These are phyloP conservation scores for Phytophthora quininea DNA, from an alignment of 352 stramenopile species.

Conservation along the genomic window DNA sequence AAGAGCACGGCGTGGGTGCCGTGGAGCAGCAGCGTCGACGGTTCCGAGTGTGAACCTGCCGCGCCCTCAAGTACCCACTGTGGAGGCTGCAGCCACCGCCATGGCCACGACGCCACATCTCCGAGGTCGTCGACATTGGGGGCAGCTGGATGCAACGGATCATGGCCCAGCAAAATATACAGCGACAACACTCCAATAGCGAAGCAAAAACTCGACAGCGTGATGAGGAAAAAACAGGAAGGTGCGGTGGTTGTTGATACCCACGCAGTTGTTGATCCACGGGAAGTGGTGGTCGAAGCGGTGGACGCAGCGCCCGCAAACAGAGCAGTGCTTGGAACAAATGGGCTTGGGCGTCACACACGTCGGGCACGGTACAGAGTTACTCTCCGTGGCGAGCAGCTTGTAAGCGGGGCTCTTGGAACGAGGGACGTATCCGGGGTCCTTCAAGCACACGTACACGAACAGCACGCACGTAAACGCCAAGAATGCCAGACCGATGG, in stretches of 20 bases:
- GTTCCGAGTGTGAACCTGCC: conserved; percentile 11
- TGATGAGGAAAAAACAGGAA: conserved; percentile 79
- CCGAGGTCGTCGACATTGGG: not conserved
- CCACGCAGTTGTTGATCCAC: conserved; percentile 89
- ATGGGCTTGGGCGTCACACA: conserved; percentile 79
- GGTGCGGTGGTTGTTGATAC: conserved; percentile 69
- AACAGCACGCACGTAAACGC: conserved; percentile 62
- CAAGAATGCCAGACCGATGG: conserved; percentile 44
- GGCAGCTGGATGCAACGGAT: conserved; percentile 43
- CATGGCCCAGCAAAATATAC: conserved; percentile 48
- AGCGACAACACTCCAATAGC: conserved; percentile 51
- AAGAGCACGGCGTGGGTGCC: conserved; percentile 59
- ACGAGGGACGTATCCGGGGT: conserved; percentile 75
- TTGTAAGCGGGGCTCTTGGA: conserved; percentile 69
- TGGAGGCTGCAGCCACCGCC: conserved; percentile 33
- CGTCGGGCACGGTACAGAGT: conserved; percentile 76
- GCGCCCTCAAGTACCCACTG: conserved; percentile 29
- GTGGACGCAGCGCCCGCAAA: conserved; percentile 77
- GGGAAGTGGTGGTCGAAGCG: conserved; percentile 88
- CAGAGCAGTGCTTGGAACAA: conserved; percentile 83
- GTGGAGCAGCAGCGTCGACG: conserved; percentile 54
- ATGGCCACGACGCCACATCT: no score
- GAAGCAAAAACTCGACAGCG: conserved; percentile 56
- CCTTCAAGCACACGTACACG: conserved; percentile 80
- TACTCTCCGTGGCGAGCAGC: conserved; percentile 72